These are phyloP conservation scores for Nasturtium officinale DNA, from an alignment of 345 rosid genomes.

Conservation along the genomic window DNA sequence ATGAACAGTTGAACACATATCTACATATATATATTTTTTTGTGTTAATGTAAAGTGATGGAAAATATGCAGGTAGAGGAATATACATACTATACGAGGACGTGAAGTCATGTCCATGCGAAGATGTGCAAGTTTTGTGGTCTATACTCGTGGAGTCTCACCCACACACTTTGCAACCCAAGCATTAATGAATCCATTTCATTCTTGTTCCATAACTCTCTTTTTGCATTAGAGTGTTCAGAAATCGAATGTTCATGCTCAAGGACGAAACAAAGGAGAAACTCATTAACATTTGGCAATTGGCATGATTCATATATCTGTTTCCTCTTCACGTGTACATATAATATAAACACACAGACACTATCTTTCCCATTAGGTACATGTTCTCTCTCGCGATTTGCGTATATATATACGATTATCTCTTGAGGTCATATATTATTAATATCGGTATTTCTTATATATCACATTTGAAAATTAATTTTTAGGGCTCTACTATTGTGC, in stretches of 20 bases:
- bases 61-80: conserved; percentile 69
- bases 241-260: conserved; percentile 25
- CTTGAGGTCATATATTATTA: neutral
- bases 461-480: neutral
- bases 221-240: conserved; percentile 31
- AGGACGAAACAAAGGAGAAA: conserved; percentile 22
- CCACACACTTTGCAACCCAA: conserved; percentile 53
- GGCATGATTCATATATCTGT: conserved; percentile 19
- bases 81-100: conserved; percentile 84
- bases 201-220: conserved; percentile 19
- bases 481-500: neutral
- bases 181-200: conserved; percentile 42
- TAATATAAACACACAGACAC: conserved; percentile 34
- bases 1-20: neutral
- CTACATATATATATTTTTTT: neutral
- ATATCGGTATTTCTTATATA: neutral
- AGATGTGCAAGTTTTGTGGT: conserved; percentile 93
- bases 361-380: conserved; percentile 15
- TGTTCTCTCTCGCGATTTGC: neutral
- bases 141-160: conserved; percentile 83
- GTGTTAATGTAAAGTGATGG: conserved; percentile 12
- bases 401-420: neutral
- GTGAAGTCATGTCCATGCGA: conserved; percentile 87
- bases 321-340: conserved; percentile 29
- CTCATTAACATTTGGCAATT: neutral